Base-by-base conservation (phyloP, 2,329 filamentous ascomycete genomes). In the Verticillium nonalfalfae region DNA sequence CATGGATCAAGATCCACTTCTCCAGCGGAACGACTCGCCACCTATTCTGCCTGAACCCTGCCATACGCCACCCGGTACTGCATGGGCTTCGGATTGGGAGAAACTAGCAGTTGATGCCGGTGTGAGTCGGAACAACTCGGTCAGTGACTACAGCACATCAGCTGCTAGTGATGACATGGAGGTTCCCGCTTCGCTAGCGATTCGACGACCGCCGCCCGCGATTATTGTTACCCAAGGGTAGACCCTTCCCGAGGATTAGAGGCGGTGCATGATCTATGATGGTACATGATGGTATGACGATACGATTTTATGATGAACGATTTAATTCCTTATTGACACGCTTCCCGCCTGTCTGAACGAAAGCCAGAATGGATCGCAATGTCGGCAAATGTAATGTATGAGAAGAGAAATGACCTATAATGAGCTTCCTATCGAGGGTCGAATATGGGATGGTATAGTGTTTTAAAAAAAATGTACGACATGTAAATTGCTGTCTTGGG, bases 51-150 rank as follows among this genome's bases (percentile, higher is more conserved):
- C 64, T 5, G 62, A 65, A 35, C 59, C 64, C 9, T 64, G 63
- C 4, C 62, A 64, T 21, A 56, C 59, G 39, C 63, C 63, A 26
- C 64, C 64, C 3, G 64, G 64, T 14, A 65, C 64, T 18, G 64
- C 64, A 4, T 65, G 64, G 64, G 62, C 64, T 18, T 59, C 45
- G 7, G 64, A 65, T 36, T 65, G 64, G 64, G 64, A 65, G 26
- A 61, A 64, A 50, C 39, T 65, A 21, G 63, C 64, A 18, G 64
- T 60, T 7, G 64, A 65, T 39, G 35, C 63, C 1, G 63, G 64
- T 11, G 63, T 64, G 2, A 59, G 56, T 14, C 59, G 64, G 56
- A 63, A 61, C 45, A 63, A 56, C 9, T 65, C 64, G 3, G 54
- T 60, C 5, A 64, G 63, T 50, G 61, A 63, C 52, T 61, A 61